A percentile compares a stretch with the other conserved stretches of the same genome.
Conservation (phyloP, 139 green algal species). For the Mychonastes homosphaera region DNA sequence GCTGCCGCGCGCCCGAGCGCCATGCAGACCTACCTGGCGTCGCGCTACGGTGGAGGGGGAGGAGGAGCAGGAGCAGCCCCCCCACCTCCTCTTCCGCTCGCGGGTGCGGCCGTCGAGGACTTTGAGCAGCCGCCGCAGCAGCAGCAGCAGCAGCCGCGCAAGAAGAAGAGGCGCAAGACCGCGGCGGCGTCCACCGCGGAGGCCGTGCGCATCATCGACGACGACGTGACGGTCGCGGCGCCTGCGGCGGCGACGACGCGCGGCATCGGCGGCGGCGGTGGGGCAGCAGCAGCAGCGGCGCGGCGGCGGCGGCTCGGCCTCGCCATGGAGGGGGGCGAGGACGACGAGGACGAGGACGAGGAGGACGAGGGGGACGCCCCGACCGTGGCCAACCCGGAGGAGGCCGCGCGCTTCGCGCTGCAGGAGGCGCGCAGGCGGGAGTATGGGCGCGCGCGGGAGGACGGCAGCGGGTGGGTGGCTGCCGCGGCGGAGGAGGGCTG, state of each 20-base stretch:
- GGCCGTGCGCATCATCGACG: constrained; percentile 49
- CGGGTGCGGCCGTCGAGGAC: constrained; percentile 7
- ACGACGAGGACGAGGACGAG: constrained; percentile 23
- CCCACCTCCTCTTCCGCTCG: no score
- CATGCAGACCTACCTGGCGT: constrained; percentile 32
- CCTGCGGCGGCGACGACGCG: background rate
- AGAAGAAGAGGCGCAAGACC: constrained; percentile 27
- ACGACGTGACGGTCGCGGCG: background rate
- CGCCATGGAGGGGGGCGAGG: background rate
- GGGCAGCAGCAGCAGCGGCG: background rate
- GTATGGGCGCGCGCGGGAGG: background rate
- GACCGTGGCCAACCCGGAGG: constrained; percentile 55
- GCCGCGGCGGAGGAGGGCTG: background rate
- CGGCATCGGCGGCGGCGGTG: background rate
- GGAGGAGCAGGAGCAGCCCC: background rate
- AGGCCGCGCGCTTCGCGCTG: constrained; percentile 31
- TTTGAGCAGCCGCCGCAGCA: background rate
- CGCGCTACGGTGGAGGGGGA: constrained; percentile 22
- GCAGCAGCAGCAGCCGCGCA: constrained; percentile 40
- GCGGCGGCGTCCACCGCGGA: background rate
- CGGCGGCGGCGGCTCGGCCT: no score
- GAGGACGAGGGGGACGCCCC: constrained; percentile 47
- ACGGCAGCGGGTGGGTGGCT: constrained; percentile 28
- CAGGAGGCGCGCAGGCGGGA: constrained; percentile 33
- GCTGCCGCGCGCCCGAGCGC: constrained; percentile 11